These are phyloP conservation scores for Porogramme epimiltina DNA, from an alignment of 1,284 basidiomycete genomes.

Conservation along the genomic window DNA sequence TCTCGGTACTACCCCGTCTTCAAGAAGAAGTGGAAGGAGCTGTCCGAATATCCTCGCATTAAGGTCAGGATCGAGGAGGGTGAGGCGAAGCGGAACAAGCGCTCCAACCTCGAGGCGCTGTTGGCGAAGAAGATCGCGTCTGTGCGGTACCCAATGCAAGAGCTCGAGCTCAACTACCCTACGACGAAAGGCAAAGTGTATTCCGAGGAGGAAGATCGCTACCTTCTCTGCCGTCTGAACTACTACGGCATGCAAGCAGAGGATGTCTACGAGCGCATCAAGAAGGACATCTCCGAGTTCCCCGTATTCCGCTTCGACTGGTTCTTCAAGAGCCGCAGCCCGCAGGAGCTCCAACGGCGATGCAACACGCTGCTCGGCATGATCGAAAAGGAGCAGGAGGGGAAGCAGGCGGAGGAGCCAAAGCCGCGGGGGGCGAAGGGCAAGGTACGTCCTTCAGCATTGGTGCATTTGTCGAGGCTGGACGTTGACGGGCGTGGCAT, in stretches of 20 bases:
- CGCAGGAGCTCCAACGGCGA: slow-evolving; percentile 87
- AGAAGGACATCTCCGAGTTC: slow-evolving; percentile 94
- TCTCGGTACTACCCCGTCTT: slow-evolving; percentile 85
- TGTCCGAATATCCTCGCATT: slow-evolving; percentile 84
- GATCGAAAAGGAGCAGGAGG: slow-evolving; percentile 90
- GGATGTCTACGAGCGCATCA: slow-evolving; percentile 95
- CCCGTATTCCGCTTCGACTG: slow-evolving; percentile 98
- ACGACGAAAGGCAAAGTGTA: slow-evolving; percentile 97
- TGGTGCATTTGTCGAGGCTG: too few relatives aligned
- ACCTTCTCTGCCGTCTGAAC: slow-evolving; percentile 88
- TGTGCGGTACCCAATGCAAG: slow-evolving; percentile 89
- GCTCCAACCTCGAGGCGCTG: slow-evolving; percentile 80
- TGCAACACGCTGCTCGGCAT: slow-evolving; percentile 90
- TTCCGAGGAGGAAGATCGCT: slow-evolving; percentile 96
- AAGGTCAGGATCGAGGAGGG: slow-evolving; percentile 82
- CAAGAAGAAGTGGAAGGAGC: slow-evolving; percentile 87
- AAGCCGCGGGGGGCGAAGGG: slow-evolving; percentile 59
- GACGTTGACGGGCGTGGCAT: background rate
- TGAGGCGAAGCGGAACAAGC: slow-evolving; percentile 85
- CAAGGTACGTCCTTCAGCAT: slow-evolving; percentile 45
- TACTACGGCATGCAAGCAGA: slow-evolving; percentile 93
- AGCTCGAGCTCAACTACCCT: slow-evolving; percentile 91
- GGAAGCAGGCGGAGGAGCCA: slow-evolving; percentile 63
- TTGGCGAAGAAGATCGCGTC: slow-evolving; percentile 81
- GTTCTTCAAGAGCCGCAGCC: slow-evolving; percentile 97